Percentiles rank a stretch among this genome's conserved stretches.
Conservation (phyloP, 2,329 filamentous ascomycete genomes). For the Alternaria postmessia region DNA sequence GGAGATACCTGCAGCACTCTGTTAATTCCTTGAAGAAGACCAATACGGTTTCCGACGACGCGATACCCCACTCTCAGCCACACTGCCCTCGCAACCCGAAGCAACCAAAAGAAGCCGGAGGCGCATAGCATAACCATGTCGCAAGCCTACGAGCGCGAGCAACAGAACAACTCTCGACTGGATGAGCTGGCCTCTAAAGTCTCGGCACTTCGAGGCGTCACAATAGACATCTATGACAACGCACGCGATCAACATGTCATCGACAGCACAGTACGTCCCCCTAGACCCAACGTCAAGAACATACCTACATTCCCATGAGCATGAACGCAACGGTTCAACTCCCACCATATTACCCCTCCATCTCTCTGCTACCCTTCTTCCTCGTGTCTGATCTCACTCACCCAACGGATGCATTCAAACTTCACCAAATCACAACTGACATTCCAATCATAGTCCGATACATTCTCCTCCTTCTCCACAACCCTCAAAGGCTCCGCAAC, state of each 20-base stretch:
- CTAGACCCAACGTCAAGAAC: too few species aligned
- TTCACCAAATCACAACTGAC: neutral
- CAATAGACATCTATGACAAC: slow-evolving; percentile 97
- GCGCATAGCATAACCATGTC: slow-evolving; percentile 54
- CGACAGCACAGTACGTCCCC: slow-evolving; percentile 77
- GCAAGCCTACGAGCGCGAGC: slow-evolving; percentile 66
- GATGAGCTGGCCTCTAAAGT: slow-evolving; percentile 92
- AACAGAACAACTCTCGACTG: slow-evolving; percentile 95
- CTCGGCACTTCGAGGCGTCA: slow-evolving; percentile 88
- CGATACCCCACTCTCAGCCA: neutral
- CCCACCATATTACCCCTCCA: neutral
- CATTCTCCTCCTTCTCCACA: slow-evolving; percentile 86
- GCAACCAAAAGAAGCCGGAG: neutral
- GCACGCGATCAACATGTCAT: slow-evolving; percentile 88
- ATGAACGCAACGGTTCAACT: too few species aligned
- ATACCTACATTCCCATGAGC: too few species aligned
- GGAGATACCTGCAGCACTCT: neutral
- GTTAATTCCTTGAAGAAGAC: neutral
- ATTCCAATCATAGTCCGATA: slow-evolving; percentile 74
- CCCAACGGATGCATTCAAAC: neutral
- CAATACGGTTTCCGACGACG: neutral
- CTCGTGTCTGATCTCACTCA: too few species aligned
- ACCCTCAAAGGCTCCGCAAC: slow-evolving; percentile 84
- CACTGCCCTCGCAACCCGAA: neutral
- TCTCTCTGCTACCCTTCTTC: too few species aligned